phyloP scores from a whole-genome alignment of 306 rosid genomes.

The Cicer arietinum region DNA sequence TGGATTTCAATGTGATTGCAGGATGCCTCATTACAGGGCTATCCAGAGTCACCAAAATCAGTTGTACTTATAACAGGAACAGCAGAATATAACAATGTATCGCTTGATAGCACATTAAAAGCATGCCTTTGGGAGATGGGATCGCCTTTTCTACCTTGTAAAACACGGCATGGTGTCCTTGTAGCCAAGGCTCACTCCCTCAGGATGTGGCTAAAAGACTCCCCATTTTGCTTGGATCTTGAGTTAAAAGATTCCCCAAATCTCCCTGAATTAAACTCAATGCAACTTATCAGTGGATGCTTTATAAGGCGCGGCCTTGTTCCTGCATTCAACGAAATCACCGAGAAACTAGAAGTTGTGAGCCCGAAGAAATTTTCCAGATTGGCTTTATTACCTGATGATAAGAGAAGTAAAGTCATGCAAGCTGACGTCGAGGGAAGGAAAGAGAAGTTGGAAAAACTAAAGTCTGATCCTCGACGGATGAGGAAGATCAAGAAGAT shows the following conservation, averaged over 20 bases:
- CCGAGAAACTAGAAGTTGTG: slow-evolving; percentile 72
- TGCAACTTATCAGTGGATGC: slow-evolving; percentile 84
- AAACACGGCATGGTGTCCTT: slow-evolving; percentile 79
- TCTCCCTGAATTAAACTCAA: slow-evolving; percentile 74
- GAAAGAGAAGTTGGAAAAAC: slow-evolving; percentile 78
- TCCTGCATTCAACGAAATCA: slow-evolving; percentile 86
- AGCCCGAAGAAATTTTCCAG: slow-evolving; percentile 92
- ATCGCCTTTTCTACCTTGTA: slow-evolving; percentile 92
- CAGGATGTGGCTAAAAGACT: slow-evolving; percentile 95
- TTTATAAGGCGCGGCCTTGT: slow-evolving; percentile 86
- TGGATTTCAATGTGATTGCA: slow-evolving; percentile 48
- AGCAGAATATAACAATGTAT: slow-evolving; percentile 88
- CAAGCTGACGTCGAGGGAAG: slow-evolving; percentile 73
- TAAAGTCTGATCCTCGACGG: slow-evolving; percentile 52
- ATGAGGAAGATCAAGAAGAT: slow-evolving; percentile 55
- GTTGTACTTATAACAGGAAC: slow-evolving; percentile 92
- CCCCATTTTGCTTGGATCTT: slow-evolving; percentile 90
- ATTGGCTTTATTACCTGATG: slow-evolving; percentile 87
- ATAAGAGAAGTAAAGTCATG: slow-evolving; percentile 69
- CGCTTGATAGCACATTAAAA: slow-evolving; percentile 79
- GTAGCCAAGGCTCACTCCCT: slow-evolving; percentile 96
- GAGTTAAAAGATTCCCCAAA: slow-evolving; percentile 78
- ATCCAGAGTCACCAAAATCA: slow-evolving; percentile 90
- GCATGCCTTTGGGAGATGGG: slow-evolving; percentile 98
- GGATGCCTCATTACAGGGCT: slow-evolving; percentile 94